phyloP scores from a whole-genome alignment of 2,329 filamentous ascomycete genomes.

The Pestalotiopsis sp. region DNA sequence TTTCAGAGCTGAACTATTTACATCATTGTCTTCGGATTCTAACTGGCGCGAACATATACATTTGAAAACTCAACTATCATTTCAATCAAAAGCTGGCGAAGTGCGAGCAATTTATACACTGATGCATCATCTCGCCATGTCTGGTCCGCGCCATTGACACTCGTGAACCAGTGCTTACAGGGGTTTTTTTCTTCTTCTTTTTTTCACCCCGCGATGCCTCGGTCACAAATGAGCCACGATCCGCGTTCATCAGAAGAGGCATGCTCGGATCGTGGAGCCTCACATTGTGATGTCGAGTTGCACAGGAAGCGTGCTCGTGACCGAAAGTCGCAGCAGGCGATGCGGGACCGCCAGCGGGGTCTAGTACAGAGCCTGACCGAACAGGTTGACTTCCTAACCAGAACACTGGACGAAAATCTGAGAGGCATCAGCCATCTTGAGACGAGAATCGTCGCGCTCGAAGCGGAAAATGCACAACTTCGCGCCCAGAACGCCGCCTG shows the following conservation, averaged over 20 bases:
- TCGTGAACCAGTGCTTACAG: not conserved
- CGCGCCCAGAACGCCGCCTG: conserved; percentile 31
- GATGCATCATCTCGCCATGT: not conserved
- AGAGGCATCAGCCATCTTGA: conserved; percentile 22
- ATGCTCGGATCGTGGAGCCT: not conserved
- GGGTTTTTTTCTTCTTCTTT: not conserved
- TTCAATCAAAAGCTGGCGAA: too few species aligned
- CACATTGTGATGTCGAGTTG: conserved; percentile 23
- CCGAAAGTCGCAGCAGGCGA: conserved; percentile 35
- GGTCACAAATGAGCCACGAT: too few species aligned
- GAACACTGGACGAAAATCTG: conserved; percentile 25
- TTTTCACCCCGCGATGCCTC: not conserved
- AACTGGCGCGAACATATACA: too few species aligned
- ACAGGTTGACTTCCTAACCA: conserved; percentile 30
- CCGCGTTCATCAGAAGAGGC: not conserved
- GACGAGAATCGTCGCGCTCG: conserved; percentile 24
- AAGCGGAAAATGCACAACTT: conserved; percentile 31
- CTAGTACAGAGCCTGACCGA: conserved; percentile 31
- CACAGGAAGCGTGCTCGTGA: conserved; percentile 34
- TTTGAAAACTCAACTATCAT: too few species aligned
- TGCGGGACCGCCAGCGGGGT: conserved; percentile 36
- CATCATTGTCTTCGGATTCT: too few species aligned
- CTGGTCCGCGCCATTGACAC: not conserved
- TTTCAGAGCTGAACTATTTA: too few species aligned
- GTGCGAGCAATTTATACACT: too few species aligned